Evolutionary conservation across 78 protist species (phyloP).

Genomic region (Bodo saltans): DNA sequence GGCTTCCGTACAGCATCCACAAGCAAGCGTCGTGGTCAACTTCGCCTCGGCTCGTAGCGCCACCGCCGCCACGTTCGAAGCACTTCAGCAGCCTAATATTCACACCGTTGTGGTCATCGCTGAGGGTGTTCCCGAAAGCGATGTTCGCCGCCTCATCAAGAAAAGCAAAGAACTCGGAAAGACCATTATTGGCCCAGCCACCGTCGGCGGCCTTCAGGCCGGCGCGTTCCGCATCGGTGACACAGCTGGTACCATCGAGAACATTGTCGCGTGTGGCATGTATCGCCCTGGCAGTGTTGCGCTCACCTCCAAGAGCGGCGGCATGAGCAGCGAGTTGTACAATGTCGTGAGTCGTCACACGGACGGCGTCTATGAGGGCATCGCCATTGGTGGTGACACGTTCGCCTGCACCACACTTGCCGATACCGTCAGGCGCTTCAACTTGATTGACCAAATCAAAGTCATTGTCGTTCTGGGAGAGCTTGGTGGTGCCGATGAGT

Average conservation of each 20-base stretch:
- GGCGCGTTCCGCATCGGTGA: constrained; percentile 88
- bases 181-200: constrained; percentile 90
- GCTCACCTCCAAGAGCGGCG: constrained; percentile 80
- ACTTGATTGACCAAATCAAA: constrained; percentile 54
- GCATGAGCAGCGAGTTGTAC: constrained; percentile 83
- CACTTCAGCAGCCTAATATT: constrained; percentile 57
- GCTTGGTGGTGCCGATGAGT: constrained; percentile 89
- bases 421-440: constrained; percentile 72
- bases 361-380: constrained; percentile 87
- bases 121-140: constrained; percentile 89
- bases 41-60: constrained; percentile 85
- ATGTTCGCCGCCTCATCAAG: constrained; percentile 51
- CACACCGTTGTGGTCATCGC: constrained; percentile 71
- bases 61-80: constrained; percentile 60
- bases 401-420: constrained; percentile 80
- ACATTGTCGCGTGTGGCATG: constrained; percentile 80
- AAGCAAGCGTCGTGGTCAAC: constrained; percentile 78
- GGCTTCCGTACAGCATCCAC: constrained; percentile 60
- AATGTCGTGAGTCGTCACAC: constrained; percentile 76
- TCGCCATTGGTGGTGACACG: constrained; percentile 91
- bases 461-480: constrained; percentile 85
- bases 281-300: constrained; percentile 89
- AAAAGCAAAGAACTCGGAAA: constrained; percentile 47
- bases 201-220: constrained; percentile 89
- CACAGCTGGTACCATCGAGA: constrained; percentile 89